Evolutionary conservation across 2,329 filamentous ascomycete genomes (phyloP), one percentile per base, ranked within the genome.

Genomic region (Aspergillus sp.): DNA sequence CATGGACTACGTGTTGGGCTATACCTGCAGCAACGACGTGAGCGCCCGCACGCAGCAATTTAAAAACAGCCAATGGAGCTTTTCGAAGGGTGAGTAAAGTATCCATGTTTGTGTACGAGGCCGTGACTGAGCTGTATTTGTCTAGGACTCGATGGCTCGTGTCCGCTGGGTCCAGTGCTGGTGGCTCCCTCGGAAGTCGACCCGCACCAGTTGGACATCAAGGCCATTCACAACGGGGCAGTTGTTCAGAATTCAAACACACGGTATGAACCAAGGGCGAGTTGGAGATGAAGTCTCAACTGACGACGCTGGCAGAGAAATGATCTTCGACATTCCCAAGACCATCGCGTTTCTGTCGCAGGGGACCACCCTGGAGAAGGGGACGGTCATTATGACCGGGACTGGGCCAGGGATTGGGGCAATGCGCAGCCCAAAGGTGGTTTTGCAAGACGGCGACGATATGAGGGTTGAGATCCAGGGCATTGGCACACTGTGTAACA

Each of bases 321-420:
- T 76, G 69, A 76, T 77, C 34, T 77, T 76, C 57, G 60, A 64
- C n/a, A 67, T 79, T 32, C 58, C 70, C 9, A 66, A 74, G 38
- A 71, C 68, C 6, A 70, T 76, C 39, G 62, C 72, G 11, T 75
- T 71, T 32, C 48, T 76, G 4, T 75, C 71, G 2, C 70, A 74
- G 47, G 71, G 74, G 3, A 77, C 74, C 3, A 77, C 74, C 4
- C 63, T 77, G 12, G 72, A 71, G 51, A 62, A 63, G 11, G 74
- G 74, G 7, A 75, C 73, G 2, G 49, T 77, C 17, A 75, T 76
- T 52, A 71, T 77, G 66, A 76, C 74, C 7, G 74, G 75, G 18
- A 78, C 77, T 1, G 72, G 72, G 0, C 70, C 73, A 0, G 77
- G 78, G 22, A 77, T 80, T 17, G 78, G 78, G 5, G 70, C 72